phyloP scores from a whole-genome alignment of 2,329 filamentous ascomycete species.

The Orbilia brochopaga region DNA sequence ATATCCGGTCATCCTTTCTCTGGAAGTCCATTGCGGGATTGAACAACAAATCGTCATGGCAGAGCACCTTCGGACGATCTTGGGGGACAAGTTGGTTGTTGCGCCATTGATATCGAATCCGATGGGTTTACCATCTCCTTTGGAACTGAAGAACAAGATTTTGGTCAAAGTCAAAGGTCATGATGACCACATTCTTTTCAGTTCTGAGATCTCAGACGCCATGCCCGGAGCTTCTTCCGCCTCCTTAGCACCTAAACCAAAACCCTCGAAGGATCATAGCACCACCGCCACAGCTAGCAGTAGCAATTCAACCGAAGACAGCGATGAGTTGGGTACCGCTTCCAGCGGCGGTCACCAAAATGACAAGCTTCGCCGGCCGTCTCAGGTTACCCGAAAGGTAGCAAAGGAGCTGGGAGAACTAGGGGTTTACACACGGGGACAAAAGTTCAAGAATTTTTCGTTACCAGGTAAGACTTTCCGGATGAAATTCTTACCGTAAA shows the following conservation, averaged over 20 bases:
- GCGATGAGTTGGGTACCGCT: conserved; percentile 61
- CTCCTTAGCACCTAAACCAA: conserved; percentile 6
- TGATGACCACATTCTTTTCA: conserved; percentile 42
- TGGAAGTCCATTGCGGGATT: conserved; percentile 90
- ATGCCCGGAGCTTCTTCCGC: conserved; percentile 16
- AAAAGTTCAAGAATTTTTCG: conserved; percentile 75
- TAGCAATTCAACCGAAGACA: conserved; percentile 67
- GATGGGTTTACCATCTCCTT: conserved; percentile 78
- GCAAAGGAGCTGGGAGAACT: conserved; percentile 77
- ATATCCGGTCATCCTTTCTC: conserved; percentile 89
- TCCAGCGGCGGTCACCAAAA: conserved; percentile 47
- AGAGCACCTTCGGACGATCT: conserved; percentile 82
- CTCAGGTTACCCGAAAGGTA: conserved; percentile 75
- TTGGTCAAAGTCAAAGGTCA: conserved; percentile 85
- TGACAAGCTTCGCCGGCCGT: conserved; percentile 62
- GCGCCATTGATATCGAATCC: conserved; percentile 74
- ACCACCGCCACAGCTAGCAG: conserved; percentile 60
- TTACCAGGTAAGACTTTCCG: conserved; percentile 52
- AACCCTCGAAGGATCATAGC: conserved; percentile 9
- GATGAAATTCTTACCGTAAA: not conserved
- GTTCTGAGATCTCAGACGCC: conserved; percentile 32
- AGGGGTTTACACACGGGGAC: conserved; percentile 76
- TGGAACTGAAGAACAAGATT: conserved; percentile 80
- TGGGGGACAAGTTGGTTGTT: conserved; percentile 78
- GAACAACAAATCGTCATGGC: conserved; percentile 88